Evolutionary conservation across 164 flowering plant species (phyloP).

Genomic region (Liquidambar formosana): DNA sequence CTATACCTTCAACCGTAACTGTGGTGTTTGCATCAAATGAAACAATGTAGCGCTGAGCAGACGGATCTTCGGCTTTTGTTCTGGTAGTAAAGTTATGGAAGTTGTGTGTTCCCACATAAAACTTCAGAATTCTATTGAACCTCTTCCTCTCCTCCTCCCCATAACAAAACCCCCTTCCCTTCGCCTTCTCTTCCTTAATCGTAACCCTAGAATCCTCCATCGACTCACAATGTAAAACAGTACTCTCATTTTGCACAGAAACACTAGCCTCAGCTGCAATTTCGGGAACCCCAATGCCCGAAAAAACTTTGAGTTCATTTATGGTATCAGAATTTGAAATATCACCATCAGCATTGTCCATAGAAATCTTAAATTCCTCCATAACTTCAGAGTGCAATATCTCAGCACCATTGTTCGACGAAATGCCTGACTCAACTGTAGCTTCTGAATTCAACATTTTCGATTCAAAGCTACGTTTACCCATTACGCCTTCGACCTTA

Average conservation of each 20-base stretch:
- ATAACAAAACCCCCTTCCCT: conserved; percentile 52
- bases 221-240: background rate
- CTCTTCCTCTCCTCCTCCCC: conserved; percentile 80
- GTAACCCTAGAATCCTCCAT: background rate
- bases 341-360: background rate
- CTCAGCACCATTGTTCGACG: conserved; percentile 26
- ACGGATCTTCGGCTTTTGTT: conserved; percentile 88
- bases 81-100: conserved; percentile 92
- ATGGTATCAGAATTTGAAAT: background rate
- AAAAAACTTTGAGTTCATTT: conserved; percentile 2
- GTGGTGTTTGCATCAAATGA: conserved; percentile 67
- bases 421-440: conserved; percentile 32
- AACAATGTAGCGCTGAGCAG: conserved; percentile 73
- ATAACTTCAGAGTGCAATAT: conserved; percentile 4
- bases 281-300: conserved; percentile 6
- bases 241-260: conserved; percentile 11
- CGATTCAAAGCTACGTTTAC: conserved; percentile 35
- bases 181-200: conserved; percentile 15
- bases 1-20: conserved; percentile 73
- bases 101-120: conserved; percentile 85
- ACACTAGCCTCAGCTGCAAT: background rate
- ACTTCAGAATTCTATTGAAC: conserved; percentile 70
- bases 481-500: conserved; percentile 76
- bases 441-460: conserved; percentile 5
- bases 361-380: conserved; percentile 5